phyloP scores from a whole-genome alignment of 2,329 filamentous ascomycete species.

The Aspergillus tamarii region DNA sequence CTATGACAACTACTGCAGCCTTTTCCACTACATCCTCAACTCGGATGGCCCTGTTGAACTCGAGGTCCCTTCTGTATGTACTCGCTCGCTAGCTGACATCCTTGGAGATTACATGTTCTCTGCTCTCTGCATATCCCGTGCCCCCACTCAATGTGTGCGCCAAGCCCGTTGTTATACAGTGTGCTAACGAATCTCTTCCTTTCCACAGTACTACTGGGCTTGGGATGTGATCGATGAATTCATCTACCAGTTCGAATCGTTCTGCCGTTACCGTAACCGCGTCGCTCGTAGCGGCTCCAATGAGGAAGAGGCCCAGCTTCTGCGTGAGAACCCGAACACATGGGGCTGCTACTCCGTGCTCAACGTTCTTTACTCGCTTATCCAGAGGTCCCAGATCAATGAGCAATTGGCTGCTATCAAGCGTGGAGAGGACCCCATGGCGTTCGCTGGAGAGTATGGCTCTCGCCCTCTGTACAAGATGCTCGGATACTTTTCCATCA shows the following conservation, averaged over 20 bases:
- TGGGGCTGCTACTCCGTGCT: slow-evolving; percentile 99
- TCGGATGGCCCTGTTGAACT: slow-evolving; percentile 98
- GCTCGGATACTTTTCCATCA: slow-evolving; percentile 99
- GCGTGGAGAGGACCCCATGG: slow-evolving; percentile 84
- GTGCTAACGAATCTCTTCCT: slow-evolving; percentile 13
- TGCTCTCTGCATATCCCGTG: not conserved
- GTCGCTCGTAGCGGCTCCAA: slow-evolving; percentile 80
- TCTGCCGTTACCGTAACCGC: slow-evolving; percentile 94
- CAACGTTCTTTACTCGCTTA: slow-evolving; percentile 98
- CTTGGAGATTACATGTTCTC: not conserved
- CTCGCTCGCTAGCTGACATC: slow-evolving; percentile 4
- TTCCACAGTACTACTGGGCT: slow-evolving; percentile 88
- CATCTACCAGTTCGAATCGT: slow-evolving; percentile 99
- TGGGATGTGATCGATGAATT: slow-evolving; percentile 99
- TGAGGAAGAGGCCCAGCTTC: slow-evolving; percentile 87
- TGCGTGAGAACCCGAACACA: slow-evolving; percentile 96
- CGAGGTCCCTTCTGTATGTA: slow-evolving; percentile 88
- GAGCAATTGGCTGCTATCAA: slow-evolving; percentile 96
- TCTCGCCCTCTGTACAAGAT: slow-evolving; percentile 94
- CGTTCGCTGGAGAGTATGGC: slow-evolving; percentile 93
- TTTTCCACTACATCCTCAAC: slow-evolving; percentile 99
- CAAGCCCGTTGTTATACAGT: slow-evolving; percentile 4
- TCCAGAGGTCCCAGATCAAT: slow-evolving; percentile 96
- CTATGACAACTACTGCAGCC: slow-evolving; percentile 98
- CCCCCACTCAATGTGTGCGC: slow-evolving; percentile 13